Conservation (phyloP, 2,329 filamentous ascomycete genomes). For the Colletotrichum tanaceti region DNA sequence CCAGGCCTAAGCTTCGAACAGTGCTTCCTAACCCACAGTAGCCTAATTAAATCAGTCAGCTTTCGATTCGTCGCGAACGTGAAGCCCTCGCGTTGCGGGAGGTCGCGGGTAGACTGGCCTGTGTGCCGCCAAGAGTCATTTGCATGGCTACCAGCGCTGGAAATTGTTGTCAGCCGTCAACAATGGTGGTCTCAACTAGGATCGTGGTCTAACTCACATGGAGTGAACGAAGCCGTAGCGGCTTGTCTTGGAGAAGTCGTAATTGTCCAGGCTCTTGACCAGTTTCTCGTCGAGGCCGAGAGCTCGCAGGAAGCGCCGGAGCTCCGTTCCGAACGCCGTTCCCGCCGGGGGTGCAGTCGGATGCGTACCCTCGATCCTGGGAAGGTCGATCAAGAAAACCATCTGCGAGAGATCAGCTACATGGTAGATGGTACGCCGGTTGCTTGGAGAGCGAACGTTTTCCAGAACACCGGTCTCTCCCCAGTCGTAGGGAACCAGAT, state of each 20-base stretch:
- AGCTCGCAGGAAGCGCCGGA: constrained; percentile 76
- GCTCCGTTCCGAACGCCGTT: constrained; percentile 72
- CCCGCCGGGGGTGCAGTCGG: constrained; percentile 50
- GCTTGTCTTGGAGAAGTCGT: constrained; percentile 82
- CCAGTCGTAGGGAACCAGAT: constrained; percentile 89
- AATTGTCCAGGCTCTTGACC: constrained; percentile 75
- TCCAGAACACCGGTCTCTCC: constrained; percentile 87
- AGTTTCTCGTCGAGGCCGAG: constrained; percentile 74
- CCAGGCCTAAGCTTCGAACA: constrained; percentile 72
- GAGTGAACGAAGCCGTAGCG: constrained; percentile 85
- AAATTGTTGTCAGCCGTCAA: constrained; percentile 42
- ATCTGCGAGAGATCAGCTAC: constrained; percentile 59
- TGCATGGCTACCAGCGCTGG: constrained; percentile 66
- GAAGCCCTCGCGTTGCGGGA: constrained; percentile 30
- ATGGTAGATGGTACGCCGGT: not conserved
- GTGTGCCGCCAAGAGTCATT: constrained; percentile 58
- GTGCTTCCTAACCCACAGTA: constrained; percentile 78
- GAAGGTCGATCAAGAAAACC: constrained; percentile 93
- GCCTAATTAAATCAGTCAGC: constrained; percentile 59
- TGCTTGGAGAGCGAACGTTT: constrained; percentile 66
- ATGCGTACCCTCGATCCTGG: constrained; percentile 62
- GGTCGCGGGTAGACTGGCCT: constrained; percentile 46
- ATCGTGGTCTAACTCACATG: constrained; percentile 67
- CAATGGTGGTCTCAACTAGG: not conserved
- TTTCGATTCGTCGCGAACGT: constrained; percentile 19